Base-by-base conservation (phyloP, 2,329 filamentous ascomycete genomes). In the Leptosphaerulina australis region DNA sequence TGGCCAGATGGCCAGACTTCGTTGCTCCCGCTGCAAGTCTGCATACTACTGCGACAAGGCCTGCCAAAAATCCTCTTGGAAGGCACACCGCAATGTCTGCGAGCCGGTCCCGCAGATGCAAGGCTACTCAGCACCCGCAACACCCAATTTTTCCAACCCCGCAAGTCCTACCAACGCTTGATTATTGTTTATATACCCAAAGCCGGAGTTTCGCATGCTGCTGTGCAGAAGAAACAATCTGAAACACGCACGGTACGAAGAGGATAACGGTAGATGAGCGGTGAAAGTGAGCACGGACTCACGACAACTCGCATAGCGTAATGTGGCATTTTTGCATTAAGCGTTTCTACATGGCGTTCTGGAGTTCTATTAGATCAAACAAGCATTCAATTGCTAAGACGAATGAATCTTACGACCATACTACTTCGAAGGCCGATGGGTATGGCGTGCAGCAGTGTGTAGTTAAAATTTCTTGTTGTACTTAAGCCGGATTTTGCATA, bases 1-100 rank as follows among this genome's bases (percentile, higher is more conserved):
- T 8, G 51, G 61, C 53, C 48, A 60, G 25, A 43, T 45, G 17
- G 63, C 63, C 4, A 58, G 58, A 46, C 53, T 62, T 33, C 69
- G 65, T 40, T 82, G 80, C 61, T 73, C 75, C n/a, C 78, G 76
- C 55, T 82, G 80, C 73, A 70, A 69, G n/a, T 56, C 56, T 0
- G 70, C 73, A 0, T 67, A 57, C 20, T 83, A 83, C 67, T 84
- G 81, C 72, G 79, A 77, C 31, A 71, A 71, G 18, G 74, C 77
- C 26, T 83, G 81, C 67, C 77, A 83, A 62, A 79, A 77, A 54
- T 60, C 65, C 1, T 73, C 83, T 60, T 83, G 77, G 78, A 79
- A 79, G 55, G 41, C 50, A 2, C 80, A 83, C 64, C 79, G 79
- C 58, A 74, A 74, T 50, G 53, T 62, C 7, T 82, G 79, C 64